These are phyloP conservation scores for Arctium lappa DNA, from an alignment of 129 eudicot species.

Conservation along the genomic window DNA sequence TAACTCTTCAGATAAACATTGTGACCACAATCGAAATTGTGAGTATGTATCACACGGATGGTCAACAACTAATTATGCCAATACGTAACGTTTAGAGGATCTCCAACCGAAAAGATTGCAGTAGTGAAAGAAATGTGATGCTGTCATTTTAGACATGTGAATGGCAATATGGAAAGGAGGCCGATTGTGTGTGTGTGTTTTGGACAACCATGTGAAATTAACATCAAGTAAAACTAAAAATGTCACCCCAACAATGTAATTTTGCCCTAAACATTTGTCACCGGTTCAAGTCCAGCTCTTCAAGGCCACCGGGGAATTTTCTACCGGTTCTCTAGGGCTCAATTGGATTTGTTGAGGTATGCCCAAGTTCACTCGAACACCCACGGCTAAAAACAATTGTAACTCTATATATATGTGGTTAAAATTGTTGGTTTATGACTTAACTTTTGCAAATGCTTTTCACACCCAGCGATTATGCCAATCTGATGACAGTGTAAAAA, in stretches of 20 bases:
- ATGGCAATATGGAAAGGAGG: background rate
- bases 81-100: background rate
- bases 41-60: slow-evolving; percentile 2
- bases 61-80: background rate
- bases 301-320: background rate
- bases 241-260: background rate
- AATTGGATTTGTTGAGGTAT: background rate
- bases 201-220: background rate
- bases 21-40: background rate
- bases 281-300: background rate
- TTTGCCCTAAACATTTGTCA: background rate
- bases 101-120: background rate
- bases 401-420: background rate
- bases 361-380: too few relatives aligned
- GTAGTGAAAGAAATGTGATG: slow-evolving; percentile 5
- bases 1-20: background rate
- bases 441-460: background rate
- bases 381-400: background rate
- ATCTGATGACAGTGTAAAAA: background rate
- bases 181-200: too few relatives aligned
- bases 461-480: background rate
- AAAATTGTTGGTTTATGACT: background rate
- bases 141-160: background rate
- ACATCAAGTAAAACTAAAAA: background rate
- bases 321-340: background rate